These are phyloP conservation scores for Pyrus betulifolia DNA, from an alignment of 306 rosid genomes.

Conservation along the genomic window DNA sequence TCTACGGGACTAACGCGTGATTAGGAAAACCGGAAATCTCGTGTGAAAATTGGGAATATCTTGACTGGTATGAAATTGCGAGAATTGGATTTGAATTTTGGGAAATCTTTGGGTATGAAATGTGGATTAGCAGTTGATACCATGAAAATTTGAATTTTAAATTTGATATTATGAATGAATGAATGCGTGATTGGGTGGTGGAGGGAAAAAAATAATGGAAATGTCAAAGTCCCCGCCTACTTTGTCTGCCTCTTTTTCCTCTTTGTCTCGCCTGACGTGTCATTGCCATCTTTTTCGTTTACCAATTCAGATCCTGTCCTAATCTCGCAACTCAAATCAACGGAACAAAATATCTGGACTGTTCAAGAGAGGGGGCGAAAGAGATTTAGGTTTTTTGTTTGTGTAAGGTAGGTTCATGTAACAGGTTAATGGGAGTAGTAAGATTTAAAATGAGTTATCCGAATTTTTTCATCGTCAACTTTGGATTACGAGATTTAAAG, in stretches of 20 bases:
- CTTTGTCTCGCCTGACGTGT: not conserved
- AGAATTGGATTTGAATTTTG: not conserved
- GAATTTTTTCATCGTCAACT: fast-evolving
- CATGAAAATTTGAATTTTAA: not conserved
- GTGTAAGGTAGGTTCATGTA: too few species aligned
- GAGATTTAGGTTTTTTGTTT: too few species aligned
- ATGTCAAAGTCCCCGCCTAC: slow-evolving; percentile 31
- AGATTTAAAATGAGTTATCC: fast-evolving
- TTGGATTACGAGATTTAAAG: too few species aligned
- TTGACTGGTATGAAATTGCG: not conserved
- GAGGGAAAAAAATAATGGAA: not conserved
- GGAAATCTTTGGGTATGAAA: not conserved
- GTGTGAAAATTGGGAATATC: not conserved
- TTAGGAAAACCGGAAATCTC: slow-evolving; percentile 14
- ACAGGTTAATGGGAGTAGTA: too few species aligned
- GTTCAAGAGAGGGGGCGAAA: too few species aligned
- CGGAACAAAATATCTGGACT: too few species aligned
- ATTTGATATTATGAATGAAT: not conserved
- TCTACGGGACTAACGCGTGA: slow-evolving; percentile 21
- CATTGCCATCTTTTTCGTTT: not conserved
- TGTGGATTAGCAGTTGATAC: not conserved
- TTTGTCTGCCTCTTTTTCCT: not conserved
- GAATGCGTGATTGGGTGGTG: not conserved
- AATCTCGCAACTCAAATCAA: too few species aligned
- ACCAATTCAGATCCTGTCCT: too few species aligned